Evolutionary conservation across 2,329 filamentous ascomycete genomes (phyloP), one percentile per base, ranked within the genome.

Genomic region (Ascosphaera acerosa): DNA sequence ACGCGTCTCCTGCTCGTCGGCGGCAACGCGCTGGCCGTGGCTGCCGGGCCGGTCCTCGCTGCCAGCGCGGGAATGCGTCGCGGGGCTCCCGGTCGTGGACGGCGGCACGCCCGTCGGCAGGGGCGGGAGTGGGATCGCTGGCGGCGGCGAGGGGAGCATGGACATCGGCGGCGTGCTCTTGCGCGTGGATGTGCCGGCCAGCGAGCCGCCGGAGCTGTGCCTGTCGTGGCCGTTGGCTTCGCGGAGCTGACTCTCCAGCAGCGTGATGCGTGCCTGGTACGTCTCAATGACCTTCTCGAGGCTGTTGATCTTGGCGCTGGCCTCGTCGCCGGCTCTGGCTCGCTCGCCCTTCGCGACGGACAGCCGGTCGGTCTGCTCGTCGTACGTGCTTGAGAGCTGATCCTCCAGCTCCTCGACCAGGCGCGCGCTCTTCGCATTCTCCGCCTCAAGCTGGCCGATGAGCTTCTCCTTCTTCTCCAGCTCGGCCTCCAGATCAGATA

Each of bases 331-430:
- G 42, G 82, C 71, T 32, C 62, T 61, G 36, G 71, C 66, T 30
- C 74, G 71, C 51, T 82, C 76, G 12, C 68, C 66, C 45, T 81
- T 73, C 30, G 84, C 60, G 30, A 76, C 72, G 32, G 82, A 92
- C 32, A 94, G 58, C 33, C 84, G 71, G 54, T 91, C 90, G 50
- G 92, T 78, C 36, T 84, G 81, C 48, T 91, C 77, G 45, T 97
- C 87, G 52, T 81, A 97, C 54, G 87, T 92, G 48, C 66, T 78
- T 46, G 84, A 82, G 33, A 97, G 69, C 51, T 97, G 87, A 43
- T 94, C 84, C 52, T 97, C 87, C 4, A 97, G 70, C 53, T 97
- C 84, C 49, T 94, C 80, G 6, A 97, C 78, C 9, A 97, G 61
- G 15, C 80, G 70, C 26, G 77, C 76, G 51, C 87, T 89, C 62